Base-by-base conservation (phyloP, 1,284 basidiomycete genomes). In the Cystobasidium pallidum region DNA sequence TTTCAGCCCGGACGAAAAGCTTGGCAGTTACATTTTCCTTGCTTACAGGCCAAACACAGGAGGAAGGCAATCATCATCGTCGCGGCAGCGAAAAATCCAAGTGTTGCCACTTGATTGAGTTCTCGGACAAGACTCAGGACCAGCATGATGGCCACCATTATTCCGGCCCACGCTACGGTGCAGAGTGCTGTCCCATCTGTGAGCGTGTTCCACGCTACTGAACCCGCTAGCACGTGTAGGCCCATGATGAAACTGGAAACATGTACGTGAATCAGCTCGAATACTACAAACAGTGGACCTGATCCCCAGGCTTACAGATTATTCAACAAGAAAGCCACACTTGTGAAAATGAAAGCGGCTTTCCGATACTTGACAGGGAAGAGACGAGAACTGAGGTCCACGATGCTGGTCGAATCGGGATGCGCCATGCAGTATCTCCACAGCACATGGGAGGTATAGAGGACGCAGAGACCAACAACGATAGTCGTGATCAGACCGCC, bases 391-490 rank as follows among this genome's bases (percentile, higher is more conserved):
- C 86, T 87, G 36, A 88, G 86, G 75, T 89, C 88, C 78, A 86
- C 87, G 32, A 88, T 86, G 76, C 88, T 55, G 11, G 66, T 68
- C 52, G 84, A 80, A 66, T 86, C 83, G 0, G 87, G 87, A 73
- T 89, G 84, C 72, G 81, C 82, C 76, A 89, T 82, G 78, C 86
- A 87, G 79, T 85, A 89, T 3, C 82, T 80, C 84, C 85, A 86
- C 8, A 87, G 82, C 26, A 85, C 80, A 55, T 84, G 82, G 3
- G 84, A 82, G 0, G 83, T 84, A 75, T 83, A 84, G 30, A 81
- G 76, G 54, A 82, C 79, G 59, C 73, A 49, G 8, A 75, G 61
- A 8, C 82, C 82, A 47, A 84, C 81, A 17, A 80, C 77, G 17
- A 85, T 62, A 0, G 84, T 85, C 13, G 84, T 80, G 51, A 86